Evolutionary conservation across 75 land plant species (phyloP), one percentile per base, ranked within the genome.

Genomic region (Selaginella tamariscina): DNA sequence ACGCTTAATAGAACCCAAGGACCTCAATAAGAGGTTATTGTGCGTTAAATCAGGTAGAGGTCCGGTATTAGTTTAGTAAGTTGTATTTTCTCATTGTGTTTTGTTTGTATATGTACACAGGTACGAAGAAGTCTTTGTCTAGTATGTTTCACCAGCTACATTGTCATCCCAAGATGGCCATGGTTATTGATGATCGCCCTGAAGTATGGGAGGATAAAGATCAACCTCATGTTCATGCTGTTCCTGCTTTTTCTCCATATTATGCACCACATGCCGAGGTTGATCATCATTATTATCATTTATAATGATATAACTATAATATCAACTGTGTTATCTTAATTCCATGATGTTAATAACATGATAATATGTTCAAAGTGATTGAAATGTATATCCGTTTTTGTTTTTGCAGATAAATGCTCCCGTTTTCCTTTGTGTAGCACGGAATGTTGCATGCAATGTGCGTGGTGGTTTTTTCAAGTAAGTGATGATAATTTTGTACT

Each of bases 231-330:
- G 97, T 92, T 63, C 97, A 92, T 76, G 85, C 86, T 65, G 97
- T 92, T 54, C 94, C 94, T 67, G 87, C 94, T 62, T 92, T 86
- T 81, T 82, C 86, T 68, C 97, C 97, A 44, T 92, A 92, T 68
- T 81, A 82, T 82, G 87, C 89, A 65, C 97, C 97, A 75, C 81
- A 82, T 71, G 94, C 89, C 33, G 97, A 92, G 85, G 97, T 91
- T 69, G 49, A 39, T 39, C 49, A 39, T 1, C 11, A 15, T 5
- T 39, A 5, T 39, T 39, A n/a, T n/a, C n/a, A n/a, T n/a, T n/a
- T n/a, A n/a, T n/a, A n/a, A n/a, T n/a, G n/a, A n/a, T n/a, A n/a
- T n/a, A n/a, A n/a, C n/a, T n/a, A n/a, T n/a, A n/a, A n/a, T n/a
- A n/a, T n/a, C n/a, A n/a, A n/a, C n/a, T n/a, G n/a, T n/a, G n/a